Conservation (phyloP, 2,329 filamentous ascomycete species). For the Aspergillus sp. region DNA sequence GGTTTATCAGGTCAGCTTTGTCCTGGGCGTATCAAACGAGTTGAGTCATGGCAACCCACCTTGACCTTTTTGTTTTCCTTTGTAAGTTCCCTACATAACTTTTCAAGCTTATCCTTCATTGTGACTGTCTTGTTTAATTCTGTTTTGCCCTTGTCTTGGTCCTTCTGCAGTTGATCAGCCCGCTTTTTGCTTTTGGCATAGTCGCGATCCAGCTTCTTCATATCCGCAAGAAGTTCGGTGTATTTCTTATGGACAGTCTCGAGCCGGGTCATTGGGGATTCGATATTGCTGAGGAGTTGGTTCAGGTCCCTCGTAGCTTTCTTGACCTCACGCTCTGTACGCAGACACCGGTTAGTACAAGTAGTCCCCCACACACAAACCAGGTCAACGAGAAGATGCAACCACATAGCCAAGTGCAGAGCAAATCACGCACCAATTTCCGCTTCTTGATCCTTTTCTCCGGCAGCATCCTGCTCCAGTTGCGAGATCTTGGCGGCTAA, state of each 20-base stretch:
- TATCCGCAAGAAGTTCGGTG: conserved; percentile 83
- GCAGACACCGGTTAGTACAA: conserved; percentile 20
- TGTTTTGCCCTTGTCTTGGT: conserved; percentile 82
- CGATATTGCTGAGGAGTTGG: conserved; percentile 77
- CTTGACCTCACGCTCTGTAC: conserved; percentile 82
- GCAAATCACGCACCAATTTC: conserved; percentile 72
- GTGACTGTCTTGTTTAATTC: conserved; percentile 87
- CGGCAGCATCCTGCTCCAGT: conserved; percentile 85
- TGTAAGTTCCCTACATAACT: conserved; percentile 87
- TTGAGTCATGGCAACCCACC: conserved; percentile 49
- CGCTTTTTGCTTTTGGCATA: conserved; percentile 95
- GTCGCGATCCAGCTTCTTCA: conserved; percentile 93
- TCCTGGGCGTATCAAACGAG: background rate
- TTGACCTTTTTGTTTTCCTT: conserved; percentile 98
- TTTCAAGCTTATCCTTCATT: conserved; percentile 95
- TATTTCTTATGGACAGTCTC: conserved; percentile 88
- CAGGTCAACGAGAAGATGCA: background rate
- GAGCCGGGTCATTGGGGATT: conserved; percentile 86
- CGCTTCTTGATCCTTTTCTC: conserved; percentile 90
- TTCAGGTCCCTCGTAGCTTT: conserved; percentile 88
- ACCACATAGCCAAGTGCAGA: background rate
- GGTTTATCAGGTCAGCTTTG: background rate
- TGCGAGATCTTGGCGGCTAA: conserved; percentile 92
- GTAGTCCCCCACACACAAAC: conserved; percentile 2
- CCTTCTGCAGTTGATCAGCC: conserved; percentile 89